These are phyloP conservation scores for Macadamia integrifolia DNA, from an alignment of 164 flowering plant genomes.

Conservation along the genomic window DNA sequence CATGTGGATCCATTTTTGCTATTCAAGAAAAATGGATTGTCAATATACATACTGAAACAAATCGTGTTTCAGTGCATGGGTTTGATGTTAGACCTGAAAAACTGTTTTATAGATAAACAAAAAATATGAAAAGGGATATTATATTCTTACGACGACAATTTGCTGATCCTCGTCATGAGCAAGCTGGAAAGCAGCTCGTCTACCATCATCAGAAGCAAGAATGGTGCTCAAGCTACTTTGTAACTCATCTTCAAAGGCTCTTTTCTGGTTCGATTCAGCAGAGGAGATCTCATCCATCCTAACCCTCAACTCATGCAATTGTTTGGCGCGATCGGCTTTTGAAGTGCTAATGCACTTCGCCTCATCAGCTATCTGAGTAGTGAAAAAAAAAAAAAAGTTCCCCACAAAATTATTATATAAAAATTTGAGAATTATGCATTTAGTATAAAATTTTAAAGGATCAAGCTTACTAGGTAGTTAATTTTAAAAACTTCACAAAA, in stretches of 20 bases:
- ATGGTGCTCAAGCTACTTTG: constrained; percentile 46
- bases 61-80: not conserved
- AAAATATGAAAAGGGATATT: not conserved
- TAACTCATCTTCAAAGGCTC: constrained; percentile 77
- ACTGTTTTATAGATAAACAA: not conserved
- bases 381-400: constrained; percentile 1
- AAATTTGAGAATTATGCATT: not conserved
- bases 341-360: constrained; percentile 49
- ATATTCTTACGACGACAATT: constrained; percentile 64
- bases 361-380: constrained; percentile 70
- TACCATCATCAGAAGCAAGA: constrained; percentile 69
- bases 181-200: constrained; percentile 74
- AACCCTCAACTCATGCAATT: constrained; percentile 52
- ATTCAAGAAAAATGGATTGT: constrained; percentile 13
- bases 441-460: not conserved
- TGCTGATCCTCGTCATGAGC: constrained; percentile 86
- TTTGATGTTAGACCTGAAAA: not conserved
- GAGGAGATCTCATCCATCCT: constrained; percentile 57
- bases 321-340: constrained; percentile 53
- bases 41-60: not conserved
- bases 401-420: not conserved
- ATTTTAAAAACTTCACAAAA: no score
- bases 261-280: constrained; percentile 41
- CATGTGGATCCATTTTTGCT: constrained; percentile 95
- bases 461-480: not conserved